Base-by-base conservation (phyloP, 805 yeast genomes). In the Monosporozyma yasuniensis region DNA sequence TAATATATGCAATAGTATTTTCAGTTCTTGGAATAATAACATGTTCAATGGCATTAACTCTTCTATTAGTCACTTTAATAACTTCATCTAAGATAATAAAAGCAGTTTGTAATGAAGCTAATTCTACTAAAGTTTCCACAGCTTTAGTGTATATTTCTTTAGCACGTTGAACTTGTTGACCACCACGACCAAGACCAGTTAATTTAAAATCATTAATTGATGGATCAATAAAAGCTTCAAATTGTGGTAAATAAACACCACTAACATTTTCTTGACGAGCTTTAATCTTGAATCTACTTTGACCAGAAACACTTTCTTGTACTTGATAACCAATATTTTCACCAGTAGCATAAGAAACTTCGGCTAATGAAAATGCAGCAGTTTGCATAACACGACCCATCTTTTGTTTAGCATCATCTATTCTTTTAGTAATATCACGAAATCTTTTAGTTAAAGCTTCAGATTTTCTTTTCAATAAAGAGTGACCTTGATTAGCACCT, bases 361-460 rank as follows among this genome's bases (percentile, higher is more conserved):
- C 99, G 2, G 98, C 98, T 60, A 91, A 76, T 7, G 98, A 90
- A 67, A 91, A 91, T 1, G 98, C 95, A 1, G 99, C 99, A 0
- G 95, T 86, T 67, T 93, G 98, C 98, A 91, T 91, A 42, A 91
- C 96, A 56, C 91, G 77, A 47, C 98, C 99, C 98, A 93, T 91
- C 73, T 91, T 93, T 60, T 91, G 80, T 72, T 91, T 91, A 42
- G 98, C 83, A 59, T 88, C 96, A 66, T 93, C 96, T 65, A 91
- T 91, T 68, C 96, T 75, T 66, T 79, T 86, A 16, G 97, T 89
- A 62, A 91, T 91, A 59, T 91, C 99, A 69, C 99, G 83, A 73
- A 91, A 91, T 61, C 99, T 77, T 69, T 90, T 89, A 19, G 98
- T 93, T 65, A 91, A 76, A 0, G 99, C 99, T 71, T 91, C 99